Evolutionary conservation across 1,284 basidiomycete species (phyloP), one percentile per base, ranked within the genome.

Genomic region (Pterula multifida): DNA sequence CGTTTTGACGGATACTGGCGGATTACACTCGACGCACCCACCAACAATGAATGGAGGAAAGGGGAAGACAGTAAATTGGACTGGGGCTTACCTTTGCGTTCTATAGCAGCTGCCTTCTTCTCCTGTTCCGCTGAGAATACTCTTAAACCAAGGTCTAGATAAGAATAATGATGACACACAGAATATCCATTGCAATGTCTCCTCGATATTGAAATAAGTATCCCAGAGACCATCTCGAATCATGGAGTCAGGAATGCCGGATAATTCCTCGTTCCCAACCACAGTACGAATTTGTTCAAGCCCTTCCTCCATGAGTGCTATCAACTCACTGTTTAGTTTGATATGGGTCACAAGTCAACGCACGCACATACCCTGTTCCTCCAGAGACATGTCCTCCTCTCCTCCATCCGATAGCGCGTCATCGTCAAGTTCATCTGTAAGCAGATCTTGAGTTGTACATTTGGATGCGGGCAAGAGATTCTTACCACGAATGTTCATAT

Each of bases 151-250:
- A n/a, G 11, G 32, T 35, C 32, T 35, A n/a, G 32, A 35, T 9
- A 35, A 35, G 32, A 35, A 11, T 4, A 42, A 22, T n/a, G 39
- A 19, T 17, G 13, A 67, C 78, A 55, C 55, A 88, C 86, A 79
- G 39, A 85, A 58, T 22, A 92, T 70, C 75, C 81, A 88, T 35
- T 78, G 67, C 13, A 94, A 68, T 3, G 88, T 81, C 60, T 83
- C 76, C 36, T 90, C 81, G 17, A 88, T 76, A 60, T 97, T 84
- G 60, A 96, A 98, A 67, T 88, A 90, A 58, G 74, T 81, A 57
- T 98, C 83, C 86, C 92, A 98, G 44, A 98, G 70, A 1, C 78
- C 75, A 56, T 93, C 86, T 59, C 78, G 80, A 63, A 98, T 87
- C 48, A 79, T 74, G 36, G 68, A 65, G 61, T 95, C 89, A 32